Conservation (phyloP, 169 alveolate species). For the Plasmodium gallinaceum region DNA sequence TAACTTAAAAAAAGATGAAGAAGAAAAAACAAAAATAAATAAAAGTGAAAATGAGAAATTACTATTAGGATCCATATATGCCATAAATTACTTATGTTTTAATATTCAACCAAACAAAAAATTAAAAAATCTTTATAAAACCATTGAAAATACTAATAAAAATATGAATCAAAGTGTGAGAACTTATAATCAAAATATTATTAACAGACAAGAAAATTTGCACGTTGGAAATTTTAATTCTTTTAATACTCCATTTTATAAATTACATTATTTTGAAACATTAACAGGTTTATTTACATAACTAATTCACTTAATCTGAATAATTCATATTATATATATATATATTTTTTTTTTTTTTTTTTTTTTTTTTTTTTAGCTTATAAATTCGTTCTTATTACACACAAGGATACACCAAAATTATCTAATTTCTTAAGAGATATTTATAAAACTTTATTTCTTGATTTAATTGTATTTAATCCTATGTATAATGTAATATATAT, state of each 20-base stretch:
- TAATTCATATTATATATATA: neutral
- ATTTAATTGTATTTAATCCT: constrained; percentile 52
- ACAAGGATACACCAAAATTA: constrained; percentile 54
- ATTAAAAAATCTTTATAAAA: constrained; percentile 57
- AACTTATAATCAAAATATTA: constrained; percentile 30
- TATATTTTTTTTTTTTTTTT: neutral
- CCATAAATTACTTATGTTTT: constrained; percentile 65
- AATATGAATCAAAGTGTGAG: constrained; percentile 31
- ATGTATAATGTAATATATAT: constrained; percentile 32
- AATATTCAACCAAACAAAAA: constrained; percentile 76
- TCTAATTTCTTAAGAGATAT: constrained; percentile 54
- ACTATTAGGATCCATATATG: constrained; percentile 67
- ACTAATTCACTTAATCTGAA: no score
- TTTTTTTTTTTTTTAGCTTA: constrained; percentile 38
- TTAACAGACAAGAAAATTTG: constrained; percentile 36
- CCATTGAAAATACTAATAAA: constrained; percentile 20
- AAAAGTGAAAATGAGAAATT: constrained; percentile 57
- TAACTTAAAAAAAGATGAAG: constrained; percentile 40
- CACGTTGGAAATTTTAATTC: constrained; percentile 69
- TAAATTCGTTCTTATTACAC: constrained; percentile 64
- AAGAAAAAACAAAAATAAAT: constrained; percentile 22
- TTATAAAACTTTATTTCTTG: constrained; percentile 65
- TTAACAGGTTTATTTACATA: constrained; percentile 35
- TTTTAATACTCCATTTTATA: constrained; percentile 67
- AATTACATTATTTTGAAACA: constrained; percentile 68